Base-by-base conservation (phyloP, 2,329 filamentous ascomycete species). In the Ilyonectria destructans region DNA sequence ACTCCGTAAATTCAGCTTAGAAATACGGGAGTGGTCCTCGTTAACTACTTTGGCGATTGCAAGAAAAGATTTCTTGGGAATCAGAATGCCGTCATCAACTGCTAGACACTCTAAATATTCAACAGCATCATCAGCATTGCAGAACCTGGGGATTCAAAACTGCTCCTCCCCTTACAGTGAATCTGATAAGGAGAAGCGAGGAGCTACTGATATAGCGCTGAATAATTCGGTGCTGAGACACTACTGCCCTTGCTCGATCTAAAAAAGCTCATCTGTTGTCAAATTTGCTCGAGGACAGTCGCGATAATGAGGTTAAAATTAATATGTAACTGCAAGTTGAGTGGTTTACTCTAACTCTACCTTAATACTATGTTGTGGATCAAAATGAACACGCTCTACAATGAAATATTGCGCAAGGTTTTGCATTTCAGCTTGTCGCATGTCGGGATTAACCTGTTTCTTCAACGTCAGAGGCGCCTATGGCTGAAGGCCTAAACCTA, bases 331-430 rank as follows among this genome's bases (percentile, higher is more conserved):
- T 85, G 0, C 88, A 87, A 65, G 84, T 88, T 31, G 85, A 88
- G 69, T 79, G 86, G 15, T 88, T 84, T 73, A 86, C 85, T 0
- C 78, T 88, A 88, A 88, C 75, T 87, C 86, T 0, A 87, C 85
- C 0, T 75, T 88, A n/a, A 88, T 86, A 0, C 80, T 88, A 1
- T 87, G 85, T 72, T 88, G 88, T 58, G 86, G 86, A 87, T 87
- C 43, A 82, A 86, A 2, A 88, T 88, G 86, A 85, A 88, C 71
- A 81, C 78, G 7, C 84, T 87, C 0, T 87, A 86, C 69, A 86
- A 88, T 60, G 81, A 81, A 1, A 77, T 88, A 54, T 76, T 88
- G 9, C 80, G 85, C 5, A 85, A 88, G 74, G 86, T 88, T 26
- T 26, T 5, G 23, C 23, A 26, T 26, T 26, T 26, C 23, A 5